Conservation (phyloP, 192 early-diverging fungal species). For the Backusella luteola region DNA sequence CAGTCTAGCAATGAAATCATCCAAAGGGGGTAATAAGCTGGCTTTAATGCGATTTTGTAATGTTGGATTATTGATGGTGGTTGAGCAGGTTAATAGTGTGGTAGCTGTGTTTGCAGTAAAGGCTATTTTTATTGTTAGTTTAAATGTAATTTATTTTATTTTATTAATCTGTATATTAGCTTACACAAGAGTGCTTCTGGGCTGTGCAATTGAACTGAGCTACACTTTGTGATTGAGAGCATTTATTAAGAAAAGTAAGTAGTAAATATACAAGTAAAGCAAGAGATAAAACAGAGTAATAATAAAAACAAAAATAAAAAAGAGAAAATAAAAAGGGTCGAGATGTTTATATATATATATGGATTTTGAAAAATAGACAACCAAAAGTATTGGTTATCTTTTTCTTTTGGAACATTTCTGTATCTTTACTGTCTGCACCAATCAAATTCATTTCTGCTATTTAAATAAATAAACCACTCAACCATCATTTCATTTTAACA, state of each 20-base stretch:
- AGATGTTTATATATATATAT: neutral
- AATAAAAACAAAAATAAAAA: neutral
- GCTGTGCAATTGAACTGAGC: slow-evolving; percentile 14
- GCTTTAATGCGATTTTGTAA: neutral
- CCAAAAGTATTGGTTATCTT: neutral
- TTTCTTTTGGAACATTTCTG: neutral
- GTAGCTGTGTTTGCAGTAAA: slow-evolving; percentile 18
- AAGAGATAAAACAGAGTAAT: slow-evolving; percentile 3
- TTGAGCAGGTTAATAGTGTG: slow-evolving; percentile 13
- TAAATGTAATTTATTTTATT: neutral
- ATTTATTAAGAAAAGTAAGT: neutral
- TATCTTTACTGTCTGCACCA: neutral
- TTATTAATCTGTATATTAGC: neutral
- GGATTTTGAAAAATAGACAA: neutral
- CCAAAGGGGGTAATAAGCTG: slow-evolving; percentile 13
- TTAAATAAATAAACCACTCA: neutral
- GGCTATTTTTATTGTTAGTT: neutral
- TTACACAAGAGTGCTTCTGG: slow-evolving; percentile 26
- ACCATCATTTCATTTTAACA: neutral
- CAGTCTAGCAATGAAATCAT: slow-evolving; percentile 23
- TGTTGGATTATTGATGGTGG: slow-evolving; percentile 16
- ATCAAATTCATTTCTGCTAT: neutral
- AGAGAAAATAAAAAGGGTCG: neutral
- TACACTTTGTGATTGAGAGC: slow-evolving; percentile 1
- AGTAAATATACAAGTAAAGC: neutral